Evolutionary conservation across 345 rosid species (phyloP).

Genomic region (Heritiera fomes): DNA sequence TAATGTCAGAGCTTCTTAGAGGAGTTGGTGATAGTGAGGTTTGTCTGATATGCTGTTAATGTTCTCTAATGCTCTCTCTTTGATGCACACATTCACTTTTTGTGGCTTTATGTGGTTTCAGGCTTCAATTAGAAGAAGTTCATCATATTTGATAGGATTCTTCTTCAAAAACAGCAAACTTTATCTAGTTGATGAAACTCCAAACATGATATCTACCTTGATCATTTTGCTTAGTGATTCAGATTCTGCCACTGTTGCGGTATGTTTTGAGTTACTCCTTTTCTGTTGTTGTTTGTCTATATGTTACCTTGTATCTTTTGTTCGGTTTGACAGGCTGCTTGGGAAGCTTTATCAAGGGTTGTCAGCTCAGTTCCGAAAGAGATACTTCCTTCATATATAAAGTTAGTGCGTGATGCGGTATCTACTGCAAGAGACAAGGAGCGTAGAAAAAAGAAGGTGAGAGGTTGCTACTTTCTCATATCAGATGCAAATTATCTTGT

Average conservation of each 20-base stretch:
- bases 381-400: conserved; percentile 82
- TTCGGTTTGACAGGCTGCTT: conserved; percentile 58
- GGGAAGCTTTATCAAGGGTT: conserved; percentile 94
- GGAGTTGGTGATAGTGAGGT: conserved; percentile 83
- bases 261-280: conserved; percentile 34
- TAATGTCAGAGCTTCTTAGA: conserved; percentile 83
- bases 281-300: conserved; percentile 10
- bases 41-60: conserved; percentile 19
- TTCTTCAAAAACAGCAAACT: conserved; percentile 90
- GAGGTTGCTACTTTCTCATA: conserved; percentile 9
- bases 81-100: conserved; percentile 11
- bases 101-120: conserved; percentile 35
- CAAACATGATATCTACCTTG: conserved; percentile 86
- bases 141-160: conserved; percentile 85
- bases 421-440: conserved; percentile 95
- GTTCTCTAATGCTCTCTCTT: not conserved
- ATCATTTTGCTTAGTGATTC: conserved; percentile 89
- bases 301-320: conserved; percentile 29
- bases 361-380: conserved; percentile 92
- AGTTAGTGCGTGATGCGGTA: conserved; percentile 89
- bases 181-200: conserved; percentile 92
- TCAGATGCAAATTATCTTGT: not conserved
- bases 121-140: conserved; percentile 89
- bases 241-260: conserved; percentile 77
- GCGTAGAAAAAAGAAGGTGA: conserved; percentile 85